A percentile compares a stretch with the other conserved stretches of the same genome.
phyloP scores from a whole-genome alignment of 176 grass and related monocot genomes.

The Puya raimondii region DNA sequence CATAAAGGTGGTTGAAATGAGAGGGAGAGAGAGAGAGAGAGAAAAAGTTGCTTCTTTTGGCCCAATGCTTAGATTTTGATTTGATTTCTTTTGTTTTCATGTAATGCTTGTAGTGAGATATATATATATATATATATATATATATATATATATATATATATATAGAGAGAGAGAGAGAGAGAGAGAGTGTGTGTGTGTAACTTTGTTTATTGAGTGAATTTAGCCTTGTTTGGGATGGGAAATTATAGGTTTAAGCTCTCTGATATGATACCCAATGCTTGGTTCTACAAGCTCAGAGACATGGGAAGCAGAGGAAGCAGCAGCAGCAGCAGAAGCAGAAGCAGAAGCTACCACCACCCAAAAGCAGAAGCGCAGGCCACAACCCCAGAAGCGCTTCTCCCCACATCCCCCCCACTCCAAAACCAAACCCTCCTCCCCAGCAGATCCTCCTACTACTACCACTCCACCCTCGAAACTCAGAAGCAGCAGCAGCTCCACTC shows the following conservation, averaged over 20 bases:
- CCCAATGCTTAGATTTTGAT: too few species aligned
- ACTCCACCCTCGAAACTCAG: constrained; percentile 32
- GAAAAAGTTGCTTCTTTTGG: too few species aligned
- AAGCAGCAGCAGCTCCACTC: constrained; percentile 24
- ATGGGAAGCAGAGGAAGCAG: constrained; percentile 34
- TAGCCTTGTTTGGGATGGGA: constrained; percentile 30
- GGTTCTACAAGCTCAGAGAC: constrained; percentile 91
- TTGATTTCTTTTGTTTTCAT: too few species aligned
- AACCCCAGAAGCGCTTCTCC: constrained; percentile 2
- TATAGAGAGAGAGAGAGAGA: background rate
- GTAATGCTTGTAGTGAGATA: too few species aligned
- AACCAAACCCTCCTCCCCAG: constrained; percentile 33
- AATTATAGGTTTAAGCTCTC: constrained; percentile 74
- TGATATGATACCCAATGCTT: constrained; percentile 94
- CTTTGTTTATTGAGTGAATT: background rate
- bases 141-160: too few species aligned
- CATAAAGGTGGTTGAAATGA: too few species aligned
- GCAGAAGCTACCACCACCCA: constrained; percentile 1
- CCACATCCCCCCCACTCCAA: background rate
- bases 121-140: too few species aligned
- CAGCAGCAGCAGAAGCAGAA: background rate
- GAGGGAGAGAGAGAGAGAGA: too few species aligned
- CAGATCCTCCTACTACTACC: constrained; percentile 74
- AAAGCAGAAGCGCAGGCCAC: constrained; percentile 3
- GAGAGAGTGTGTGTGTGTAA: background rate